Conservation (phyloP, 805 yeast genomes). For the Candida dajiaensis region DNA sequence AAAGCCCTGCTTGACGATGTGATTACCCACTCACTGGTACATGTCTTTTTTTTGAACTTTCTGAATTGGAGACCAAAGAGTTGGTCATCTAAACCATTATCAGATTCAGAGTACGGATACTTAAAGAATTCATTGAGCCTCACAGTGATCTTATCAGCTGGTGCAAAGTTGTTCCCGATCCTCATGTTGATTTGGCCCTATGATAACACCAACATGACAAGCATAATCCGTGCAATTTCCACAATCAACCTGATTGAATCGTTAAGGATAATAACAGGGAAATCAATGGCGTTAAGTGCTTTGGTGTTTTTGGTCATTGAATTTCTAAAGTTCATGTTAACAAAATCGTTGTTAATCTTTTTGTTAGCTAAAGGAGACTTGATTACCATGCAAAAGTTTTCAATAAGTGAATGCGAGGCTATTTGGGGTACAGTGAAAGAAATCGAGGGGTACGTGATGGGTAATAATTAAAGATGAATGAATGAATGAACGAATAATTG, state of each 20-base stretch:
- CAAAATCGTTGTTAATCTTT: conserved; percentile 12
- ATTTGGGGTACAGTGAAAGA: background rate
- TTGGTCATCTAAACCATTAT: conserved; percentile 8
- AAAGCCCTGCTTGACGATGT: conserved; percentile 44
- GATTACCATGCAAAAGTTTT: conserved; percentile 38
- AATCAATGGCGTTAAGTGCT: conserved; percentile 11
- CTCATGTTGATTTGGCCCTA: conserved; percentile 96
- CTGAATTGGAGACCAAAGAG: conserved; percentile 26
- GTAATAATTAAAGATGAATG: background rate
- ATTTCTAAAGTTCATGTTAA: conserved; percentile 6
- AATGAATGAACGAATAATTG: background rate
- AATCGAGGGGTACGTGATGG: background rate
- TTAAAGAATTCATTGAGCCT: conserved; percentile 46
- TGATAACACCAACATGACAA: conserved; percentile 65
- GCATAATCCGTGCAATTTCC: conserved; percentile 54
- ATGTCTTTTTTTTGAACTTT: conserved; percentile 21
- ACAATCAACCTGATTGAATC: conserved; percentile 64
- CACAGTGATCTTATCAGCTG: conserved; percentile 69
- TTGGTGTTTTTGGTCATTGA: conserved; percentile 9
- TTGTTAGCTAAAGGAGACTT: conserved; percentile 9
- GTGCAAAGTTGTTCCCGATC: conserved; percentile 81
- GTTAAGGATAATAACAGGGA: conserved; percentile 37
- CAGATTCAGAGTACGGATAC: conserved; percentile 9
- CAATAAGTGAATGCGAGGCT: conserved; percentile 24
- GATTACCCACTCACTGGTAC: conserved; percentile 34